A percentile compares a stretch with the other conserved stretches of the same genome.
Conservation (phyloP, 495 filamentous ascomycete genomes). For the Trichoderma reesei region DNA sequence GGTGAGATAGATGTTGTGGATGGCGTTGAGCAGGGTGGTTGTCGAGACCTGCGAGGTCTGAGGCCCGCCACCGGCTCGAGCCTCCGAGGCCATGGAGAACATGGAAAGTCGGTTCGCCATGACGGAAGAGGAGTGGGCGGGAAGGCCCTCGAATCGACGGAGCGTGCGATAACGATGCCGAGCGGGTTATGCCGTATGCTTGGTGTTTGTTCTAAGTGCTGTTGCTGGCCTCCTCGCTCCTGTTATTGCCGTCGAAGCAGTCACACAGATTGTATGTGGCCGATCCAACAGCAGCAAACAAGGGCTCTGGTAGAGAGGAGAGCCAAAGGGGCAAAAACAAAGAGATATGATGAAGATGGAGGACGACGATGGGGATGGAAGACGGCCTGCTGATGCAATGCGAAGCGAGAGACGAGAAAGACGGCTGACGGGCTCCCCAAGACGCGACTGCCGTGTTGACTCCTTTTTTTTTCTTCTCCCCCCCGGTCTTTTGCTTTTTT, state of each 20-base stretch:
- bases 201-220: too few relatives aligned
- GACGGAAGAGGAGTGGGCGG: constrained; percentile 21
- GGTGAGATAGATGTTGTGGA: constrained; percentile 82
- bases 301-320: not conserved
- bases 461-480: not conserved
- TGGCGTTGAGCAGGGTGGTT: constrained; percentile 79
- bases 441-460: not conserved
- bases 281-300: not conserved
- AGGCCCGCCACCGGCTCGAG: constrained; percentile 46
- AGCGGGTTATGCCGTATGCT: not conserved
- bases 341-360: not conserved
- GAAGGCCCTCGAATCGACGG: constrained; percentile 9
- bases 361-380: not conserved
- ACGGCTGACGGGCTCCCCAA: not conserved
- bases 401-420: not conserved
- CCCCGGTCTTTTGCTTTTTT: not conserved
- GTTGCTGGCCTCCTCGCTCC: too few relatives aligned
- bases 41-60: constrained; percentile 79
- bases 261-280: not conserved
- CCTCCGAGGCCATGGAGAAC: constrained; percentile 68
- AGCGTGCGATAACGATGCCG: not conserved
- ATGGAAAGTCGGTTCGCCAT: constrained; percentile 72
- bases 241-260: not conserved
- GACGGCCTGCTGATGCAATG: not conserved
- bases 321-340: not conserved